A percentile compares a stretch with the other conserved stretches of the same genome.
phyloP scores from a whole-genome alignment of 331 rosid genomes.

The Telfairia occidentalis region DNA sequence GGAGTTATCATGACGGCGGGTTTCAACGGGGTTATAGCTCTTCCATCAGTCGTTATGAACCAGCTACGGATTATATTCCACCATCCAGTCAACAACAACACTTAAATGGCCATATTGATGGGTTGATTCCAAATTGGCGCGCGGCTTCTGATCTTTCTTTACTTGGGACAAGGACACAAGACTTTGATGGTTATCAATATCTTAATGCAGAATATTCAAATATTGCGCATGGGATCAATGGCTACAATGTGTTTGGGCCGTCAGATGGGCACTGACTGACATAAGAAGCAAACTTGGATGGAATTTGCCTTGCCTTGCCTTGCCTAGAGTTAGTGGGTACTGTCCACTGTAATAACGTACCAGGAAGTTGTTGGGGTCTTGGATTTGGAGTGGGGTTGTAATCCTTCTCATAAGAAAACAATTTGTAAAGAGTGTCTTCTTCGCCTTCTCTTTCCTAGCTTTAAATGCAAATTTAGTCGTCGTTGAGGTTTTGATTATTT shows the following conservation, averaged over 20 bases:
- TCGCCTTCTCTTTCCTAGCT: slow-evolving; percentile 36
- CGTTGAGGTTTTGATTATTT: slow-evolving; percentile 2
- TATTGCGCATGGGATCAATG: slow-evolving; percentile 48
- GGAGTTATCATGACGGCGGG: slow-evolving; percentile 61
- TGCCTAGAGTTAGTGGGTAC: slow-evolving; percentile 24
- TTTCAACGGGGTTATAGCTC: slow-evolving; percentile 43
- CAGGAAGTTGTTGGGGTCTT: slow-evolving; percentile 46
- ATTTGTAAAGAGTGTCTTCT: slow-evolving; percentile 67
- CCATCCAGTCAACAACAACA: slow-evolving; percentile 36
- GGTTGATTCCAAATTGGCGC: slow-evolving; percentile 61
- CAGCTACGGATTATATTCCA: slow-evolving; percentile 41
- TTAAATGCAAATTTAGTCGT: slow-evolving; percentile 25
- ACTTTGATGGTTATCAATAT: slow-evolving; percentile 48
- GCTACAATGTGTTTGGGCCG: slow-evolving; percentile 77
- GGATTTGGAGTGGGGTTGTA: slow-evolving; percentile 69
- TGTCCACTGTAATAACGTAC: slow-evolving; percentile 55
- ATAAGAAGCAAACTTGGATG: slow-evolving; percentile 19
- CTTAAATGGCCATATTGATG: slow-evolving; percentile 70
- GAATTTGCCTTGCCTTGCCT: slow-evolving; percentile 15
- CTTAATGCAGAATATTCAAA: slow-evolving; percentile 57
- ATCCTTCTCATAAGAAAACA: slow-evolving; percentile 51
- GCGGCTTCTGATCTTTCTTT: slow-evolving; percentile 42
- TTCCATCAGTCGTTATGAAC: slow-evolving; percentile 40
- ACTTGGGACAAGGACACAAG: slow-evolving; percentile 45
- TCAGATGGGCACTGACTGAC: slow-evolving; percentile 62